Evolutionary conservation across 768 basidiomycete species (phyloP).

Genomic region (Candolleomyces aberdarensis): DNA sequence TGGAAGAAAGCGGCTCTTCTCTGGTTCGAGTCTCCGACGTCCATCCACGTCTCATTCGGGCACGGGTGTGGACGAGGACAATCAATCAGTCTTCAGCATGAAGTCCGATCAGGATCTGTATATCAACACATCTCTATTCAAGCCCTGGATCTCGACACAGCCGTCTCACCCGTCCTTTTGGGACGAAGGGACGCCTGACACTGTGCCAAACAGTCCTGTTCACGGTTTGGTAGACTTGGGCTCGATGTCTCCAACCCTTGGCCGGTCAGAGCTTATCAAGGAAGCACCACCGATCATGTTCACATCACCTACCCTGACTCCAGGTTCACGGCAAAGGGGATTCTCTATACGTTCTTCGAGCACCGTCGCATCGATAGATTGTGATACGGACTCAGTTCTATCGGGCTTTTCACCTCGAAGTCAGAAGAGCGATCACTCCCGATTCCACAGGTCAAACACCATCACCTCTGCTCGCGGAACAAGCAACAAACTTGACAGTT

Average conservation of each 20-base stretch:
- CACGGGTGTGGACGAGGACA: slow-evolving; percentile 45
- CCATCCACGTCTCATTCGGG: slow-evolving; percentile 48
- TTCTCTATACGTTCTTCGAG: slow-evolving; percentile 38
- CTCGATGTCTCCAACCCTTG: slow-evolving; percentile 55
- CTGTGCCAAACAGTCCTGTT: slow-evolving; percentile 33
- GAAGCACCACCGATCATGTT: slow-evolving; percentile 7
- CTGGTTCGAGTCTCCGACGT: slow-evolving; percentile 49
- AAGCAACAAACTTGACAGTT: not conserved
- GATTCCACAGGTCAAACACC: slow-evolving; percentile 9
- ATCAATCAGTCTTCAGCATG: slow-evolving; percentile 51
- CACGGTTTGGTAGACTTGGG: slow-evolving; percentile 61
- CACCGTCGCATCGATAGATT: slow-evolving; percentile 25
- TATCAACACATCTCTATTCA: slow-evolving; percentile 18
- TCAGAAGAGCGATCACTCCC: not conserved
- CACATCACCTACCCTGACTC: slow-evolving; percentile 32
- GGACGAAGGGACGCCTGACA: slow-evolving; percentile 42
- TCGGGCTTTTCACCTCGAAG: slow-evolving; percentile 23
- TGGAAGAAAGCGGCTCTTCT: slow-evolving; percentile 59
- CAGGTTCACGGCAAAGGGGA: slow-evolving; percentile 26
- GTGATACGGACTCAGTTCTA: slow-evolving; percentile 22
- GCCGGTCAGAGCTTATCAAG: slow-evolving; percentile 25
- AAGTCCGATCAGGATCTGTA: slow-evolving; percentile 39
- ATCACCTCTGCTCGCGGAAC: not conserved
- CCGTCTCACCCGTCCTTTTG: slow-evolving; percentile 39
- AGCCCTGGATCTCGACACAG: slow-evolving; percentile 17